A percentile compares a stretch with the other conserved stretches of the same genome.
Conservation (phyloP, 2,329 filamentous ascomycete species). For the Apiospora aurea region DNA sequence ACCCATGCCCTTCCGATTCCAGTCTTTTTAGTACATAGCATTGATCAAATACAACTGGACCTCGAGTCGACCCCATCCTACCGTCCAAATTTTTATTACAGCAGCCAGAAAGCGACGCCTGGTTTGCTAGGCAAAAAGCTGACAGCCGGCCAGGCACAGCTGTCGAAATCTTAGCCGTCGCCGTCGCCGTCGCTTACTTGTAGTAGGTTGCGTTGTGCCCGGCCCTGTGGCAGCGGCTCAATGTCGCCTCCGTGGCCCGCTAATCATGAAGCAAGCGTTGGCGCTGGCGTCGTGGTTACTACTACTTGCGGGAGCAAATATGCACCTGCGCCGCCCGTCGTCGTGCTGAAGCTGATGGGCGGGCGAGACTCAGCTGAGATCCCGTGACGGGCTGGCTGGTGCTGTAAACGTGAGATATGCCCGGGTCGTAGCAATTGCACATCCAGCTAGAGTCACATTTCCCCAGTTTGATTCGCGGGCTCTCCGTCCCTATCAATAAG, state of each 20-base stretch:
- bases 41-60: constrained; percentile 5
- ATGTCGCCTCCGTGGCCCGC: background rate
- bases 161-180: background rate
- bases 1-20: constrained; percentile 14
- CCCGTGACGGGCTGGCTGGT: background rate
- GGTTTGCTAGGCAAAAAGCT: background rate
- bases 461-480: background rate
- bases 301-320: background rate
- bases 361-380: background rate
- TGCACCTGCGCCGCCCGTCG: background rate
- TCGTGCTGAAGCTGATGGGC: background rate
- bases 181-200: background rate
- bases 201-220: background rate
- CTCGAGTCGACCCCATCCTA: background rate
- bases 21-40: background rate
- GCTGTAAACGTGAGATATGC: background rate
- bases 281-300: background rate
- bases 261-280: background rate
- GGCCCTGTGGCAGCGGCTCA: constrained; percentile 2
- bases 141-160: constrained; percentile 1
- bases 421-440: background rate
- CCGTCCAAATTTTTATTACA: constrained; percentile 13
- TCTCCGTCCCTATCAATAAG: background rate
- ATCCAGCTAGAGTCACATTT: background rate
- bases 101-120: background rate